These are phyloP conservation scores for Paramecium sexaurelia DNA, from an alignment of 73 alveolate genomes.

Conservation along the genomic window DNA sequence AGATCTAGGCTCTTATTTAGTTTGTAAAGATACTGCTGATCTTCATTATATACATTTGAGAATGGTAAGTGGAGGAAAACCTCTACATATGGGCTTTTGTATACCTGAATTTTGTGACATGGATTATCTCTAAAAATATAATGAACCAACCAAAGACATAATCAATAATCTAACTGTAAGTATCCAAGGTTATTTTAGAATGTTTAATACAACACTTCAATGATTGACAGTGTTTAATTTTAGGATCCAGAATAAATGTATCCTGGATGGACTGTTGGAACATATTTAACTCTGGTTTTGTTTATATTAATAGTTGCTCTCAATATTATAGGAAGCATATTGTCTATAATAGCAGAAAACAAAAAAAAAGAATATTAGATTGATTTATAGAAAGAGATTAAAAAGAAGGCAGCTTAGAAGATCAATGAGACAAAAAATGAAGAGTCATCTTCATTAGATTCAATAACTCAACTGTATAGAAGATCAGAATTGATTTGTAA, in stretches of 20 bases:
- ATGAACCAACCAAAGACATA: neutral
- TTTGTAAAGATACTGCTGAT: neutral
- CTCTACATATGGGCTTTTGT: slow-evolving; percentile 19
- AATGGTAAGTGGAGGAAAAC: neutral
- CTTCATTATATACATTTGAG: slow-evolving; percentile 10
- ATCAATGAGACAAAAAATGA: neutral
- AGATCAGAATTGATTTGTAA: neutral
- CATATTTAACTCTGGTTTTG: neutral
- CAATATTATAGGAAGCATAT: neutral
- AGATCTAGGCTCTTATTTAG: slow-evolving; percentile 50
- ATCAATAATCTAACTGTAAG: neutral
- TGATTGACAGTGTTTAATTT: neutral
- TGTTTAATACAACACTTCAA: neutral
- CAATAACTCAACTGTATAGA: neutral
- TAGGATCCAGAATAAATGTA: slow-evolving; percentile 22
- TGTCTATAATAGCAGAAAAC: neutral
- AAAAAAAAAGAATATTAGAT: neutral
- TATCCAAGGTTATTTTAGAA: neutral
- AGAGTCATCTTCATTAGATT: neutral
- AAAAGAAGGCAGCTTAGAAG: neutral
- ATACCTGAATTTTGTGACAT: neutral
- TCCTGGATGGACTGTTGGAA: neutral
- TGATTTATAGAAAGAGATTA: neutral
- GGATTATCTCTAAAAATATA: neutral
- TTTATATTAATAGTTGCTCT: neutral